phyloP scores from a whole-genome alignment of 2,329 filamentous ascomycete genomes.

The Teratosphaeria viscida region DNA sequence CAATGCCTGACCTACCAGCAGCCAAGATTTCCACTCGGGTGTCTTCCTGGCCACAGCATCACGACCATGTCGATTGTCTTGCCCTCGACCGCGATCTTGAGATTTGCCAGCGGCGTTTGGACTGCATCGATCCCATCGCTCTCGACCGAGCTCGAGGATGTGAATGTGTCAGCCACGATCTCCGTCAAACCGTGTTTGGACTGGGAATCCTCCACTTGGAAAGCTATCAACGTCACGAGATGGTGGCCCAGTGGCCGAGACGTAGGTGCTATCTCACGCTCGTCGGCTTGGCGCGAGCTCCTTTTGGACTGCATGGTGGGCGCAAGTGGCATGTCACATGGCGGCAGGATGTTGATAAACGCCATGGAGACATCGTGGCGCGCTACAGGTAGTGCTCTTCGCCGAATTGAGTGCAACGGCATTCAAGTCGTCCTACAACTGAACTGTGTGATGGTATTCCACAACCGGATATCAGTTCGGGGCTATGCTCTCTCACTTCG shows the following conservation, averaged over 20 bases:
- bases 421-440: too few species aligned
- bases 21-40: neutral
- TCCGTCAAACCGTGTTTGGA: neutral
- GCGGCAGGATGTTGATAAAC: too few species aligned
- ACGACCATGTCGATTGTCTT: neutral
- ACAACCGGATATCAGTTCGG: too few species aligned
- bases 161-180: neutral
- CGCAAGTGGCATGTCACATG: neutral
- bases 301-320: neutral
- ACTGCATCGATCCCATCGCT: neutral
- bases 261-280: neutral
- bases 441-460: too few species aligned
- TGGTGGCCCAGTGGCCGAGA: neutral
- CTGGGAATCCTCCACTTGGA: neutral
- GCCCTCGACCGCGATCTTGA: neutral
- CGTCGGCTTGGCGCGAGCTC: neutral
- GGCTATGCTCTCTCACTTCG: too few species aligned
- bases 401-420: too few species aligned
- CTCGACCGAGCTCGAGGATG: neutral
- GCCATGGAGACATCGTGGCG: too few species aligned
- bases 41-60: neutral
- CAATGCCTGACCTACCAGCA: neutral
- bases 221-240: neutral
- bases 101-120: neutral
- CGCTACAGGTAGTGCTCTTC: too few species aligned